Base-by-base conservation (phyloP, 192 early-diverging fungal genomes). In the Coemansia biformis region DNA sequence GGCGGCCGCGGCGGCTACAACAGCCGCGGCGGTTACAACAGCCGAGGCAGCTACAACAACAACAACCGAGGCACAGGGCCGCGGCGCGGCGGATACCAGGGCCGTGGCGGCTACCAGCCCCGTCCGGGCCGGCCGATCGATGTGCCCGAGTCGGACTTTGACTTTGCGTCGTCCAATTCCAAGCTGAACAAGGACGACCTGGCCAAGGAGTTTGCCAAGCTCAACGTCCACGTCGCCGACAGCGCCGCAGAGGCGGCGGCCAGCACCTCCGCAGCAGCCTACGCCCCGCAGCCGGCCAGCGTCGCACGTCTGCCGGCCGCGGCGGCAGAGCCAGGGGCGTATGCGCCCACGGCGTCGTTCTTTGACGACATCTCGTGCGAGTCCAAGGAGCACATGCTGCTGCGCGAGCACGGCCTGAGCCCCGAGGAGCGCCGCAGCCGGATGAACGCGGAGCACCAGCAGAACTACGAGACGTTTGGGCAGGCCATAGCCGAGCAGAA, bases 321-420 rank as follows among this genome's bases (percentile, higher is more conserved):
- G 0, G 70, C 80, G 15, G 70, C 77, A 1, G 68, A 66, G 7
- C 58, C 82, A 13, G 57, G 44, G 8, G 88, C 84, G 50, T 96
- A 98, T 63, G 72, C 84, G 51, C 88, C 86, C 47, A 81, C 78
- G 16, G 76, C 76, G 47, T 87, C 85, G 24, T 98, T 98, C 77
- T 98, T 98, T 80, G 95, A 96, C 65, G 87, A 96, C 66, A 94
- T 98, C 63, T 93, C 95, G 32, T 94, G 91, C 63, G 95, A 99
- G 63, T 80, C 85, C 24, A 93, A 92, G 70, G 91, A 94, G 57
- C 79, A 86, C 9, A 67, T 80, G 41, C 86, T 86, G 59, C 39
- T 63, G 51, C 48, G 42, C 24, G 59, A 56, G 33, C 57, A 67
- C 30, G 73, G 73, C n/a, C 43, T 81, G 61, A 75, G 68, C 47